Base-by-base conservation (phyloP, 495 filamentous ascomycete species). In the Aspergillus carlsbadensis region DNA sequence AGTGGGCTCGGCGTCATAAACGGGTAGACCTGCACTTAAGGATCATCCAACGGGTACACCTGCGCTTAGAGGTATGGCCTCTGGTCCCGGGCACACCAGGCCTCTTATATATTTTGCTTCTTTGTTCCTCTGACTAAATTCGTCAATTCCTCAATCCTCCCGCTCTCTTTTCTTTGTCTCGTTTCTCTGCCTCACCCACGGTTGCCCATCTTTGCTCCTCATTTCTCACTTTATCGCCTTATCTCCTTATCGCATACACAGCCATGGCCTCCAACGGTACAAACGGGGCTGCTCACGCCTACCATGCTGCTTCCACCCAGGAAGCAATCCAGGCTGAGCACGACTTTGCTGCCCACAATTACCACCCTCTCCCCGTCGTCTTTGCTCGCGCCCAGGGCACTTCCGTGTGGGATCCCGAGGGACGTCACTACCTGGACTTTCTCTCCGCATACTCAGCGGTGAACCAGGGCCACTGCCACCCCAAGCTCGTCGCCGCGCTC, bases 391-490 rank as follows among this genome's bases (percentile, higher is more conserved):
- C 89, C 21, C 80, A 85, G 56, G 94, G 95, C 11, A 88, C 84
- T 62, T 84, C 85, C 52, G 95, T 98, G 50, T 98, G 93, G 93
- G 94, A 99, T 68, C 94, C 94, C 15, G 95, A 98, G 79, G 92
- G 91, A 67, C 92, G 90, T 63, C 87, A 94, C 66, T 99, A 99
- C 73, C 87, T 98, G 62, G 94, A 99, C 73, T 98, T 96, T 79
- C 84, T 99, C 46, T 96, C 92, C 43, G 95, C 94, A 52, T 99
- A 99, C 81, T 92, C 88, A 47, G 94, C 94, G 46, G 91, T 99
- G 67, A 99, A 99, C 76, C 94, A 99, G 71, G 94, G 94, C 56
- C 94, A 99, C 75, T 99, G 93, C 68, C 95, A 99, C 76, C 95
- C 93, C 8, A 92, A 94, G 74, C 83, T 99, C 46, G 82, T 99